These are phyloP conservation scores for Xylariaceae sp. DNA, from an alignment of 2,329 filamentous ascomycete species.

Conservation along the genomic window DNA sequence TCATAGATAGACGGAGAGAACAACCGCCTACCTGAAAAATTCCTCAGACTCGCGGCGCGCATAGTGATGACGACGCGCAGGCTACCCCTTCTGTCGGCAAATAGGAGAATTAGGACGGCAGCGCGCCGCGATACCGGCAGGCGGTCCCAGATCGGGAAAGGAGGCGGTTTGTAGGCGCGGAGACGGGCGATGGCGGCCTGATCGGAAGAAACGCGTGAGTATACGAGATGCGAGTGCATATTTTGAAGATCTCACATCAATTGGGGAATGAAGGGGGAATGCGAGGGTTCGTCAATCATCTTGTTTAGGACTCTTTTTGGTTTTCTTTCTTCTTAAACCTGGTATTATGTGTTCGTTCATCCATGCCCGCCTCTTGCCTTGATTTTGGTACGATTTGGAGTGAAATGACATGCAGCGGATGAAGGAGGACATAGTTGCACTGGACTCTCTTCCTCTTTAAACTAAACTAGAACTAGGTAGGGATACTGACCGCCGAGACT, in stretches of 20 bases:
- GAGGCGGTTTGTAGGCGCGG: constrained; percentile 54
- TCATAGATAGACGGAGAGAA: neutral
- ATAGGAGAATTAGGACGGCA: constrained; percentile 82
- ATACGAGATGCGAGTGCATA: constrained; percentile 8
- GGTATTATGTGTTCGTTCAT: too few species aligned
- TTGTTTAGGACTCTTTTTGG: too few species aligned
- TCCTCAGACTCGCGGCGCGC: constrained; percentile 57
- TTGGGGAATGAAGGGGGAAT: neutral
- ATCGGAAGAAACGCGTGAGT: constrained; percentile 33
- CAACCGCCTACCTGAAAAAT: constrained; percentile 53
- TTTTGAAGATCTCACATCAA: neutral
- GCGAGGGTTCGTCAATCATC: too few species aligned
- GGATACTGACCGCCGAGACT: constrained; percentile 46
- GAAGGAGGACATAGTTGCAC: neutral
- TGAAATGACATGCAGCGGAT: neutral
- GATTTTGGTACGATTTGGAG: neutral
- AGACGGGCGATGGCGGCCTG: constrained; percentile 57
- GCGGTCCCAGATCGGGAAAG: constrained; percentile 56
- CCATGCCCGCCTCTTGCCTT: too few species aligned
- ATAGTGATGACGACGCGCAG: constrained; percentile 66
- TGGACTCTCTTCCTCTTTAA: too few species aligned
- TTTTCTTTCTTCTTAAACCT: too few species aligned
- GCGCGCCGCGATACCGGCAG: constrained; percentile 64
- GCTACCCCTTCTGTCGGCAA: constrained; percentile 76
- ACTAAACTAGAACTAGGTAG: neutral